These are phyloP conservation scores for Incumbomyces delicatus DNA, from an alignment of 2,329 filamentous ascomycete genomes.

Conservation along the genomic window DNA sequence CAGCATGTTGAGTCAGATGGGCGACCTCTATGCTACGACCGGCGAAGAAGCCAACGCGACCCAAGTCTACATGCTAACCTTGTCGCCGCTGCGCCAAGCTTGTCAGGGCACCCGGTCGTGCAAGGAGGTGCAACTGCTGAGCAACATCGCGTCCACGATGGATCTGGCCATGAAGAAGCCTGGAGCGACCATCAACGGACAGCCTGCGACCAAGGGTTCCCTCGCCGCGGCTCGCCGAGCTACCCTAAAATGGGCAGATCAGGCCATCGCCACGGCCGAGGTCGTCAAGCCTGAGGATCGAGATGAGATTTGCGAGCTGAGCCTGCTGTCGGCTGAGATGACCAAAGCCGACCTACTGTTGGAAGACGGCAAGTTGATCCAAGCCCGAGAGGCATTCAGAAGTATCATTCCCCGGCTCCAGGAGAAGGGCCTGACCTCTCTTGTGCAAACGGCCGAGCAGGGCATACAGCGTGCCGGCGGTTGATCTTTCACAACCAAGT, in stretches of 20 bases:
- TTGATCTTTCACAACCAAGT: not conserved
- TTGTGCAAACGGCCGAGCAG: slow-evolving; percentile 15
- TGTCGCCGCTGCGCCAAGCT: slow-evolving; percentile 16
- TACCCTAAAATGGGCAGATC: slow-evolving; percentile 18
- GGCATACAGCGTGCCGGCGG: slow-evolving; percentile 13
- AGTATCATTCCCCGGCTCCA: slow-evolving; percentile 15
- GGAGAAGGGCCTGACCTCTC: slow-evolving; percentile 14
- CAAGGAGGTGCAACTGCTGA: slow-evolving; percentile 19
- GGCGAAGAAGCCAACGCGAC: slow-evolving; percentile 20
- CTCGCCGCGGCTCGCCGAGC: slow-evolving; percentile 15
- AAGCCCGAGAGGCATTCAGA: slow-evolving; percentile 14
- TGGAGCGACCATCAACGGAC: slow-evolving; percentile 19
- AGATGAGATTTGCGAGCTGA: slow-evolving; percentile 17
- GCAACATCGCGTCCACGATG: slow-evolving; percentile 21
- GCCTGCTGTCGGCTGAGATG: slow-evolving; percentile 16
- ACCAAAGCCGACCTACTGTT: slow-evolving; percentile 18
- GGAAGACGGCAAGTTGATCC: slow-evolving; percentile 16
- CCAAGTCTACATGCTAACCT: slow-evolving; percentile 20
- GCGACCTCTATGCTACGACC: slow-evolving; percentile 18
- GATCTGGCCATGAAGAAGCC: slow-evolving; percentile 19
- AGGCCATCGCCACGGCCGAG: slow-evolving; percentile 18
- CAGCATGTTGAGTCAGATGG: slow-evolving; percentile 20
- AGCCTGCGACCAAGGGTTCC: slow-evolving; percentile 15
- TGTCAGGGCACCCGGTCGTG: slow-evolving; percentile 19
- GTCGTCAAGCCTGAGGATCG: slow-evolving; percentile 15